Percentiles rank a stretch among this genome's conserved stretches.
Evolutionary conservation across 345 rosid species (phyloP).

Genomic region (Citrus sinensis): DVS_A1.0 CM039163.1:50954501-50955000

Average conservation of each 20-base stretch:
- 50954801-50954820: slow-evolving; percentile 2
- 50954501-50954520: not conserved
- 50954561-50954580: not conserved
- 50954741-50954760: not conserved
- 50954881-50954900: slow-evolving; percentile 48
- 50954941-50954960: slow-evolving; percentile 34
- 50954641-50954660: not conserved
- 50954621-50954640: not conserved
- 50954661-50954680: no score
- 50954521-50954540: no score
- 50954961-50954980: slow-evolving; percentile 20
- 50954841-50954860: slow-evolving; percentile 14
- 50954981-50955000: slow-evolving; percentile 30
- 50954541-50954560: not conserved
- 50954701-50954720: no score
- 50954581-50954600: not conserved
- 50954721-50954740: not conserved
- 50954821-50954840: not conserved
- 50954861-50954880: slow-evolving; percentile 58
- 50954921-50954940: slow-evolving; percentile 3
- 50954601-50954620: slow-evolving; percentile 1
- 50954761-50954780: not conserved
- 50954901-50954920: slow-evolving; percentile 17
- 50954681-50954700: no score
- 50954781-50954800: slow-evolving; percentile 8